phyloP scores from a whole-genome alignment of 2,329 filamentous ascomycete genomes.

The Ophiosphaerella korrae region DNA sequence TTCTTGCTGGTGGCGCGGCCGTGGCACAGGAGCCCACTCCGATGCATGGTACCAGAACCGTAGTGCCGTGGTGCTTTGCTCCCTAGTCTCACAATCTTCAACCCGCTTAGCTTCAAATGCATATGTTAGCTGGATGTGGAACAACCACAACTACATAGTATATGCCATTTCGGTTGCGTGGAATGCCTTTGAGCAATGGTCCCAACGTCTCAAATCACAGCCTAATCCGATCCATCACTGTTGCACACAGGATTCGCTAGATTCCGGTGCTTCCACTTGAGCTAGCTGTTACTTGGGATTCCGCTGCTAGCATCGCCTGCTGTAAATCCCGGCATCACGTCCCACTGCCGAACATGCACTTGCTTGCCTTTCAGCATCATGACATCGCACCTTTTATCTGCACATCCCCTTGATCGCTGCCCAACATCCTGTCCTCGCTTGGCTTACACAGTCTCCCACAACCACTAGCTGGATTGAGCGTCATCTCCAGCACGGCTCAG shows the following conservation, averaged over 20 bases:
- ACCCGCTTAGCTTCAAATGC: neutral
- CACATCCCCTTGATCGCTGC: slow-evolving; percentile 5
- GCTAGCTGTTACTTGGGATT: slow-evolving; percentile 3
- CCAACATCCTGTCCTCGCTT: slow-evolving; percentile 10
- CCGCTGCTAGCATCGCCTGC: slow-evolving; percentile 15
- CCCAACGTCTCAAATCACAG: slow-evolving; percentile 42
- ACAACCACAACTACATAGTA: slow-evolving; percentile 1
- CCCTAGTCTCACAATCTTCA: neutral
- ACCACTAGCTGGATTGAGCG: slow-evolving; percentile 19
- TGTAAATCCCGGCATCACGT: slow-evolving; percentile 18
- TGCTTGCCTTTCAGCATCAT: slow-evolving; percentile 10
- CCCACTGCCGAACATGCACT: slow-evolving; percentile 17
- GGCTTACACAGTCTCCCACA: slow-evolving; percentile 7
- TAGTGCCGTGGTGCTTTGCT: neutral
- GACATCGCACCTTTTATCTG: slow-evolving; percentile 11
- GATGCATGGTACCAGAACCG: slow-evolving; percentile 8
- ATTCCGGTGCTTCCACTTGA: slow-evolving; percentile 14
- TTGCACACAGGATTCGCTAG: slow-evolving; percentile 23
- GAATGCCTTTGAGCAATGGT: slow-evolving; percentile 1
- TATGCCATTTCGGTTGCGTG: slow-evolving; percentile 3
- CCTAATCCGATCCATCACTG: slow-evolving; percentile 42
- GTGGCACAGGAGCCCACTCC: slow-evolving; percentile 20
- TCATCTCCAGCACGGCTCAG: slow-evolving; percentile 29
- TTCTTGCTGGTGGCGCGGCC: slow-evolving; percentile 13
- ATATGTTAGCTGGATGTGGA: neutral